A percentile compares a stretch with the other conserved stretches of the same genome.
phyloP scores from a whole-genome alignment of 2,329 filamentous ascomycete genomes.

The Torrubiella hemipterigena region DNA sequence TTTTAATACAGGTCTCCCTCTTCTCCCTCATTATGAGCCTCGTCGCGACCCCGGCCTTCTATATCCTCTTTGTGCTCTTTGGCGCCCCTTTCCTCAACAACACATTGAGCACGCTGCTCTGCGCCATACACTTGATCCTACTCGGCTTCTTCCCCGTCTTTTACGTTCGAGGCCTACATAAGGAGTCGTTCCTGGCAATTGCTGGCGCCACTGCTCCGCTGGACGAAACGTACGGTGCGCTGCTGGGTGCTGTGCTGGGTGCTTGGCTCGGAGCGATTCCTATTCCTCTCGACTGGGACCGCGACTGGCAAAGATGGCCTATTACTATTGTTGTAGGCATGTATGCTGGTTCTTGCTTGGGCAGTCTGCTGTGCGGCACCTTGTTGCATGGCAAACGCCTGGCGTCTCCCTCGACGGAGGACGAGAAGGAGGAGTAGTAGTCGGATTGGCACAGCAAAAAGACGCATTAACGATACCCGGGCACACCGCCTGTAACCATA shows the following conservation, averaged over 20 bases:
- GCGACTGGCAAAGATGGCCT: conserved; percentile 98
- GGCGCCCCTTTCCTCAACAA: conserved; percentile 84
- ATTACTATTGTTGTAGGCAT: conserved; percentile 78
- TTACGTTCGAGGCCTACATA: conserved; percentile 74
- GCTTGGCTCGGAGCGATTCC: conserved; percentile 91
- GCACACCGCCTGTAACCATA: too few relatives aligned
- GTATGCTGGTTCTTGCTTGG: conserved; percentile 66
- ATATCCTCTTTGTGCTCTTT: conserved; percentile 67
- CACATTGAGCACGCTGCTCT: conserved; percentile 63
- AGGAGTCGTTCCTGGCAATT: conserved; percentile 56
- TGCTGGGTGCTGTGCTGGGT: conserved; percentile 66
- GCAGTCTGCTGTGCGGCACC: conserved; percentile 48
- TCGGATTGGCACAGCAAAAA: too few relatives aligned
- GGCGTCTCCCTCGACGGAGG: not conserved
- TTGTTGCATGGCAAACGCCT: conserved; percentile 34
- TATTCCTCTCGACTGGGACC: conserved; percentile 94
- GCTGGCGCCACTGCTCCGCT: conserved; percentile 57
- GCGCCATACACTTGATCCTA: conserved; percentile 69
- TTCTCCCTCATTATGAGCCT: conserved; percentile 48
- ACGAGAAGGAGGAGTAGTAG: conserved; percentile 17
- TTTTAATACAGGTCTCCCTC: conserved; percentile 25
- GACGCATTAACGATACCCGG: too few relatives aligned
- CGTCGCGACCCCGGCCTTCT: conserved; percentile 53
- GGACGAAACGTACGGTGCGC: conserved; percentile 74
- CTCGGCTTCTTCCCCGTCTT: conserved; percentile 70